phyloP scores from a whole-genome alignment of 2,329 filamentous ascomycete genomes.

The Alternaria burnsii region DNA sequence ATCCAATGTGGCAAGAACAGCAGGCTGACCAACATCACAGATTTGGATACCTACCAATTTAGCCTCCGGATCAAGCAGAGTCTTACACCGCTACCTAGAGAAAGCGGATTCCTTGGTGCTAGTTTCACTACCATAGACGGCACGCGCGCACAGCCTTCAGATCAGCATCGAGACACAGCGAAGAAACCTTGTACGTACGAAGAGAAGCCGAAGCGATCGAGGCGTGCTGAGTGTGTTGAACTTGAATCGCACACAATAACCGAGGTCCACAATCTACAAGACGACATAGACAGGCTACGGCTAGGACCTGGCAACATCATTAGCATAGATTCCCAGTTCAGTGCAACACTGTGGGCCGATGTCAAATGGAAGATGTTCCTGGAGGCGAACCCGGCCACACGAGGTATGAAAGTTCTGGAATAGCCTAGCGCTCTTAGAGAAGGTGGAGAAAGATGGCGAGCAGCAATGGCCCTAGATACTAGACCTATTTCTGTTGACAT shows the following conservation, averaged over 20 bases:
- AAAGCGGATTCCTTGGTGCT: background rate
- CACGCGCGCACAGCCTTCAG: background rate
- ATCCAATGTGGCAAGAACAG: background rate
- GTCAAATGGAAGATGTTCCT: background rate
- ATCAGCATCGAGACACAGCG: background rate
- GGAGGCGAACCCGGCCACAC: background rate
- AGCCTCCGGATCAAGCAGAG: background rate
- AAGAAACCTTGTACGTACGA: background rate
- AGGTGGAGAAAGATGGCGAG: background rate
- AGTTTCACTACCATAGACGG: background rate
- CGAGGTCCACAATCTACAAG: background rate
- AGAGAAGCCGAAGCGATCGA: background rate
- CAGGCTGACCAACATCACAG: conserved; percentile 2
- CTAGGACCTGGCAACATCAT: background rate
- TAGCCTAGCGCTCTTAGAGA: background rate
- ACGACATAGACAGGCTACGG: background rate
- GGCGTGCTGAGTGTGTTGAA: background rate
- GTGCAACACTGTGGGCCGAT: background rate
- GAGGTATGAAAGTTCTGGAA: background rate
- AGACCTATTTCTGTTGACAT: background rate
- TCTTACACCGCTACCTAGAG: background rate
- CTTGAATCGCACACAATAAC: background rate
- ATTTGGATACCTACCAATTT: conserved; percentile 8
- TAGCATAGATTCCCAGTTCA: background rate
- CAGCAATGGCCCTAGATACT: background rate